These are phyloP conservation scores for Pisolithus thermaeus DNA, from an alignment of 1,284 basidiomycete genomes.

Conservation along the genomic window DNA sequence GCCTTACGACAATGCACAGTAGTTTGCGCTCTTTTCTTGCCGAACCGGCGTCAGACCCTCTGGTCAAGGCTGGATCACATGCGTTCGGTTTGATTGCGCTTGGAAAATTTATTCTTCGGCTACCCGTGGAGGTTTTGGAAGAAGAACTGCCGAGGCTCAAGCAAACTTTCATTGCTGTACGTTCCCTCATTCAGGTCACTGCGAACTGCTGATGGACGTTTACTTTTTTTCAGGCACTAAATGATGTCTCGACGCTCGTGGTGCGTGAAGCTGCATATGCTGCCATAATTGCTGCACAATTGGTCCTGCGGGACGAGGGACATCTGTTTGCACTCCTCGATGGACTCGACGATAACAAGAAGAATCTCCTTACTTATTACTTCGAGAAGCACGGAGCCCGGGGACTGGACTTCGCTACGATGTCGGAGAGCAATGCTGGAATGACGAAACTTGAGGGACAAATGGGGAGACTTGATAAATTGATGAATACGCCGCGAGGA, in stretches of 20 bases:
- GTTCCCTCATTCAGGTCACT: constrained; percentile 20
- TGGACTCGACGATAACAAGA: constrained; percentile 77
- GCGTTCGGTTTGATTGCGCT: constrained; percentile 78
- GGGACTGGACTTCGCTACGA: constrained; percentile 31
- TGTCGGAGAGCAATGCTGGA: constrained; percentile 33
- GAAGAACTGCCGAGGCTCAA: constrained; percentile 76
- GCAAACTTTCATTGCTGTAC: constrained; percentile 59
- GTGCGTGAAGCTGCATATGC: constrained; percentile 77
- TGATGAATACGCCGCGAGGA: constrained; percentile 58
- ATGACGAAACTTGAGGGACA: constrained; percentile 69
- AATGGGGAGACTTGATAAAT: constrained; percentile 67
- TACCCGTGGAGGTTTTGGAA: constrained; percentile 77
- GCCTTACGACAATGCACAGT: constrained; percentile 73
- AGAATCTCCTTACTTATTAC: constrained; percentile 78
- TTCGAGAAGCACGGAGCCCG: constrained; percentile 78
- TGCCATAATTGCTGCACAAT: constrained; percentile 73
- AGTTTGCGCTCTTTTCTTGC: constrained; percentile 58
- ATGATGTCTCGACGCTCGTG: constrained; percentile 63
- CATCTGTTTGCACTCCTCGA: constrained; percentile 74
- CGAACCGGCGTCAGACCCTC: constrained; percentile 39
- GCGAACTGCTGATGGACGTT: background rate
- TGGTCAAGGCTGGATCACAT: constrained; percentile 58
- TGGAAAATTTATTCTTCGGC: constrained; percentile 71
- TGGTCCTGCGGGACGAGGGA: constrained; percentile 72
- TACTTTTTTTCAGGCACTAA: constrained; percentile 49